phyloP scores from a whole-genome alignment of 352 stramenopile genomes.

The Phytophthora fragariaefolia region DNA sequence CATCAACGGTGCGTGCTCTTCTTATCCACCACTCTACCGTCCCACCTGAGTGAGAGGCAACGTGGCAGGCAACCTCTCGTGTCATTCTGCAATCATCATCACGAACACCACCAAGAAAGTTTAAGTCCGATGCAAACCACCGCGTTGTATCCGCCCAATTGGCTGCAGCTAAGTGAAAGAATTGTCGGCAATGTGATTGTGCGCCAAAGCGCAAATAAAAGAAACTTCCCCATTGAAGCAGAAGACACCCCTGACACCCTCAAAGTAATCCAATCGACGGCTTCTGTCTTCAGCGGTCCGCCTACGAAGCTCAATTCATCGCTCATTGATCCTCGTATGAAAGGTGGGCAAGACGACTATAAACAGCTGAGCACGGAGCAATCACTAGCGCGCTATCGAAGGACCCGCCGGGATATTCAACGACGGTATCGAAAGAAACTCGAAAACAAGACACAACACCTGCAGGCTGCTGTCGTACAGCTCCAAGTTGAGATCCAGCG shows the following conservation, averaged over 20 bases:
- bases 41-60: too few species aligned
- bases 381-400: background rate
- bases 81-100: background rate
- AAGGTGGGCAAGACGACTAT: background rate
- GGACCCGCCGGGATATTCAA: background rate
- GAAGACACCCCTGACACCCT: too few species aligned
- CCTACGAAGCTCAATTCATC: background rate
- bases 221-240: background rate
- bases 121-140: background rate
- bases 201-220: background rate
- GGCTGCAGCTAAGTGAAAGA: background rate
- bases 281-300: too few species aligned
- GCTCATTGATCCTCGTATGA: background rate
- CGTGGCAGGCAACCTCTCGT: too few species aligned
- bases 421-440: background rate
- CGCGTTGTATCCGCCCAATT: background rate
- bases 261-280: too few species aligned
- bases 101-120: background rate
- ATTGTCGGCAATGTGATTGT: background rate
- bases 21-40: too few species aligned
- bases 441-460: background rate
- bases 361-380: background rate
- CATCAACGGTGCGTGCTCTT: too few species aligned
- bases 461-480: background rate
- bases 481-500: background rate